These are phyloP conservation scores for Trypanosoma rangeli DNA, from an alignment of 208 protist species.

Conservation along the genomic window DNA sequence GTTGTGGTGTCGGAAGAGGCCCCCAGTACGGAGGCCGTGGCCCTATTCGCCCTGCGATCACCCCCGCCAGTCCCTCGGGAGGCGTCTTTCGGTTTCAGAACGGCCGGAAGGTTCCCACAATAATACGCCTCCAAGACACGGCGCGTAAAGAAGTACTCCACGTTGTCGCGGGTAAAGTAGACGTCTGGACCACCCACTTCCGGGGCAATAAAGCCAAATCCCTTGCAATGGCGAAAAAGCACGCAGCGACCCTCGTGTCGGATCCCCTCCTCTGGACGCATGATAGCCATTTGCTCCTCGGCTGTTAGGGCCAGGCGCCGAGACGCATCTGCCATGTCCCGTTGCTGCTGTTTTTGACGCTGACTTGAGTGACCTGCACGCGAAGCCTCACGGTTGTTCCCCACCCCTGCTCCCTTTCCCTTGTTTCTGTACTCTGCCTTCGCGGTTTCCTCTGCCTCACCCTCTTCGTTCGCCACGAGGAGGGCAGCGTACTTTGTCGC, in stretches of 20 bases:
- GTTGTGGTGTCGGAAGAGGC: not conserved
- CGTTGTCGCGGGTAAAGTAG: slow-evolving; percentile 69
- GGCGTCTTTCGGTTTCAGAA: slow-evolving; percentile 9
- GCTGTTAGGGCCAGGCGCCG: slow-evolving; percentile 27
- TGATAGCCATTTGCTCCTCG: slow-evolving; percentile 66
- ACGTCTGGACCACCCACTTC: slow-evolving; percentile 77
- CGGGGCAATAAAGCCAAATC: slow-evolving; percentile 79
- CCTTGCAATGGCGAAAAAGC: slow-evolving; percentile 60
- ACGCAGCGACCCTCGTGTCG: slow-evolving; percentile 59
- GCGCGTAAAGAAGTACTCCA: slow-evolving; percentile 62
- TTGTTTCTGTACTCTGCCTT: slow-evolving; percentile 3
- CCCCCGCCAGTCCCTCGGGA: not conserved
- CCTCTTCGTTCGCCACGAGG: slow-evolving; percentile 17
- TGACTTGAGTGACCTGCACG: not conserved
- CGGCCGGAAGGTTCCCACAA: slow-evolving; percentile 11
- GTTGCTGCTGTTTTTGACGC: not conserved
- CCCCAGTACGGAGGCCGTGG: not conserved
- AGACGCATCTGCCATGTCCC: not conserved
- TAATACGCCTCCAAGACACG: slow-evolving; percentile 57
- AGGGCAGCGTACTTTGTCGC: slow-evolving; percentile 54
- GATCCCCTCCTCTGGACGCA: slow-evolving; percentile 58
- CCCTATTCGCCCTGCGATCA: not conserved
- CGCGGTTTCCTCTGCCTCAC: slow-evolving; percentile 4
- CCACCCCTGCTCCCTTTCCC: not conserved
- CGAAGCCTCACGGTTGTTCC: not conserved